Conservation (phyloP, 441 rosid genomes). For the Cnidoscolus chayamansa region DNA sequence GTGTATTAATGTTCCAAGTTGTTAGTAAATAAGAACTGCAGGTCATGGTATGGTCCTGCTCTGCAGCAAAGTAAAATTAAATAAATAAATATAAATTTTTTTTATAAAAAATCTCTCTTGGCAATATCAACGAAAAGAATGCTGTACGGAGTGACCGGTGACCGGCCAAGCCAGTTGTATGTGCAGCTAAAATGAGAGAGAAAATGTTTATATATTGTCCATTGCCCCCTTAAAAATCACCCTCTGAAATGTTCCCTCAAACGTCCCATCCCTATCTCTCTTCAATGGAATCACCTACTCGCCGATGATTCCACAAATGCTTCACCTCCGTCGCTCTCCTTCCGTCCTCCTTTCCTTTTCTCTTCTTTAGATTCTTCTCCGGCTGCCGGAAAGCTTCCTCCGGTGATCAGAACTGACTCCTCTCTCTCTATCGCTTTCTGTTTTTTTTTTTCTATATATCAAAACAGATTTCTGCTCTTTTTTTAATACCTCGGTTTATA, state of each 20-base stretch:
- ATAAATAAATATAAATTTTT: too few species aligned
- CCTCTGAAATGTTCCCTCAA: slow-evolving; percentile 47
- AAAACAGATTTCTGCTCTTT: not conserved
- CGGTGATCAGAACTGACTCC: not conserved
- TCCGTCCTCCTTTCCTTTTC: slow-evolving; percentile 18
- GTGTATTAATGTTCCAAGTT: not conserved
- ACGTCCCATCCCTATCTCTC: slow-evolving; percentile 36
- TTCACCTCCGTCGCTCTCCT: not conserved
- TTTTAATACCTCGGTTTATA: not conserved
- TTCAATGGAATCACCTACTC: slow-evolving; percentile 20
- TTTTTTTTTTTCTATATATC: too few species aligned
- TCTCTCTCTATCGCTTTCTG: not conserved
- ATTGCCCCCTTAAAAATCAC: slow-evolving; percentile 5
- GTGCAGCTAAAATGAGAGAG: slow-evolving; percentile 13
- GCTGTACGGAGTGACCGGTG: slow-evolving; percentile 13
- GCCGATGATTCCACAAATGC: slow-evolving; percentile 37
- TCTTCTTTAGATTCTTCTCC: not conserved
- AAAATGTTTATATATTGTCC: slow-evolving; percentile 44
- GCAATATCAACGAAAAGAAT: not conserved
- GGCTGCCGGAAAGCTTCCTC: slow-evolving; percentile 12
- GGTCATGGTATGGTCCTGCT: not conserved
- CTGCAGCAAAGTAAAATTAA: too few species aligned
- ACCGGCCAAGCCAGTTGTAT: slow-evolving; percentile 44
- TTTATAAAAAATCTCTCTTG: slow-evolving; percentile 3
- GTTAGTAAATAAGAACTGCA: slow-evolving; percentile 12